phyloP scores from a whole-genome alignment of 768 basidiomycete genomes.

The Leucosporidium creatinivorum region DNA sequence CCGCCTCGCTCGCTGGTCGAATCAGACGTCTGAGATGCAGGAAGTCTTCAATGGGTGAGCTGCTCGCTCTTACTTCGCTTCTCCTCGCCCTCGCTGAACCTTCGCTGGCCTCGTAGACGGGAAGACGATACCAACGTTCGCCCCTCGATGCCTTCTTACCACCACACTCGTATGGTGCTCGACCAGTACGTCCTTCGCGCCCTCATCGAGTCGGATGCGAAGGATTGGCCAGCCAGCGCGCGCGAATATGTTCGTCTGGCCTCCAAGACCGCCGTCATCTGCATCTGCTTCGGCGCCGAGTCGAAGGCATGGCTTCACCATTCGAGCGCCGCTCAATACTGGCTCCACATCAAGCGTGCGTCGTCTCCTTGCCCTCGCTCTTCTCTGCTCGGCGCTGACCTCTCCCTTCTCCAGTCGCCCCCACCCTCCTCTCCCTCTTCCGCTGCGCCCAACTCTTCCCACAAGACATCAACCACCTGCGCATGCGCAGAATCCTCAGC shows the following conservation, averaged over 20 bases:
- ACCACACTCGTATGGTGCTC: neutral
- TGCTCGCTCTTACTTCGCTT: too few species aligned
- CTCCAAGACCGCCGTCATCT: neutral
- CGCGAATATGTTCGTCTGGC: neutral
- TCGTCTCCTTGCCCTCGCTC: neutral
- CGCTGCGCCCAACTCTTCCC: neutral
- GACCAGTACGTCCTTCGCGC: neutral
- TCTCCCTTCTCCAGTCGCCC: too few species aligned
- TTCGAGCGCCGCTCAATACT: neutral
- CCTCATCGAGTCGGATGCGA: neutral
- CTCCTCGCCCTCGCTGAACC: too few species aligned
- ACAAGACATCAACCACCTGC: neutral
- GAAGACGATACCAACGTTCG: neutral
- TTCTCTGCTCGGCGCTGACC: too few species aligned
- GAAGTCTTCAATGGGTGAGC: neutral
- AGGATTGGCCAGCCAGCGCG: neutral
- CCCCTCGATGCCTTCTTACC: neutral
- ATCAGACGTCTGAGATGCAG: neutral
- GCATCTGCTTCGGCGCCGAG: neutral
- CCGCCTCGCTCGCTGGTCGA: neutral
- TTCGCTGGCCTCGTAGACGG: neutral
- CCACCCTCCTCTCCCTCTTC: neutral
- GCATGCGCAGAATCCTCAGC: neutral
- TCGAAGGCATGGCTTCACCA: neutral
- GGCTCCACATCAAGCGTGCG: neutral